Evolutionary conservation across 2,329 filamentous ascomycete species (phyloP), one percentile per base, ranked within the genome.

Genomic region (Aschersonia sp.): DNA sequence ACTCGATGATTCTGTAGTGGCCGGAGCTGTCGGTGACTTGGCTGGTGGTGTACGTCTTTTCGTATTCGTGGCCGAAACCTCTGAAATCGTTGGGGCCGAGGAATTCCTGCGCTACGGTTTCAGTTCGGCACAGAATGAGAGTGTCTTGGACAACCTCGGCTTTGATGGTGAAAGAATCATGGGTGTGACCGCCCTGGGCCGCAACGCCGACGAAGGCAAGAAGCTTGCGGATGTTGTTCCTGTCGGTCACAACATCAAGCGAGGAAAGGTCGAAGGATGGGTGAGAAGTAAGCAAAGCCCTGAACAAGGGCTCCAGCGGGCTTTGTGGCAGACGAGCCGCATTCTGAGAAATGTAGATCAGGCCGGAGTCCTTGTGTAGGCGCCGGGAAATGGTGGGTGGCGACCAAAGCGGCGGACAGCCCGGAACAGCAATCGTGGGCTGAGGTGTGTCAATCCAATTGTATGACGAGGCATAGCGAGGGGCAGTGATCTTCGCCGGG

Each of bases 191-290:
- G 12, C 52, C 50, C 30, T 43, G 48, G 2, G 54, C 50, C 5
- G 20, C 46, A 1, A 61, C 60, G 35, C 65, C 56, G 45, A 72
- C 51, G 50, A 74, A 72, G 2, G 60, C 59, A 1, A 74, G 59
- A 28, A 74, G 65, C 54, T 74, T 74, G 31, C 70, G 67, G 46
- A 74, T 63, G 46, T 69, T 72, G 55, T 70, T 72, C 31, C 68
- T 58, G 51, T 73, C 70, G 3, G 64, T 69, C 28, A 74, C 59
- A 9, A 74, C 48, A 52, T 73, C 65, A 44, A 68, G 51, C 0
- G 54, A 41, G 30, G 52, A 31, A 12, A 73, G 55, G 46, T 71
- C 59, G 45, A 68, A 69, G 0, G 57, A 56, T 9, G 70, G 67
- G 29, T 69, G 44, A 5, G 54, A 53, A 31, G 59, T 53, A 50